Base-by-base conservation (phyloP, 352 stramenopile species). In the Blastocystis sp. region DNA sequence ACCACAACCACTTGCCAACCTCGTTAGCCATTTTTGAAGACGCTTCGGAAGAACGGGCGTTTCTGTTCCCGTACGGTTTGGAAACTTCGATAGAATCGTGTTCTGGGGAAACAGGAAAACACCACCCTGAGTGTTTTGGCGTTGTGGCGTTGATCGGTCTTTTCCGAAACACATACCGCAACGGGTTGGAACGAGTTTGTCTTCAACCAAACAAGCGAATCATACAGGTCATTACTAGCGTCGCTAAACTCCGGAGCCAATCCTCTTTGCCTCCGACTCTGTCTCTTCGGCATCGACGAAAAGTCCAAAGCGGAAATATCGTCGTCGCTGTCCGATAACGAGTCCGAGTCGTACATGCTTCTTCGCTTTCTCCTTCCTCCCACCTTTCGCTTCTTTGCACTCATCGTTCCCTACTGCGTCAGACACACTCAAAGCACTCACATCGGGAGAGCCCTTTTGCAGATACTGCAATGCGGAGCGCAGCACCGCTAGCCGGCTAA, bases 251-350 rank as follows among this genome's bases (percentile, higher is more conserved):
- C 71, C n/a, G 71, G 71, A 40, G 9, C 71, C 38, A 81, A 40
- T 45, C 71, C 71, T 23, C 71, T 45, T 41, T 81, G 71, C 66
- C 71, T 62, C 43, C 71, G 71, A 64, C 71, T 81, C n/a, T 48
- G 71, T 62, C 71, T 53, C 43, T 34, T 62, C 0, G 71, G 71
- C 28, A 81, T 45, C 34, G 64, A 66, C 9, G 71, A 65, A 60
- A 81, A 64, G 52, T 81, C 71, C 34, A 81, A 48, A 23, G 21
- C 19, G 14, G 43, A 23, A 34, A 53, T 38, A 28, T 79, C 69
- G 7, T 79, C 69, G 10, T 81, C 71, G 0, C 48, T 66, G 0
- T 21, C 38, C 5, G 64, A 45, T 2, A 3, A 14, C 17, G 52
- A 45, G 9, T 62, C 71, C 38, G 64, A 23, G 21, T 3, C 17